Base-by-base conservation (phyloP, 139 green algal species). In the Deuterostichococcus epilithicus region DNA sequence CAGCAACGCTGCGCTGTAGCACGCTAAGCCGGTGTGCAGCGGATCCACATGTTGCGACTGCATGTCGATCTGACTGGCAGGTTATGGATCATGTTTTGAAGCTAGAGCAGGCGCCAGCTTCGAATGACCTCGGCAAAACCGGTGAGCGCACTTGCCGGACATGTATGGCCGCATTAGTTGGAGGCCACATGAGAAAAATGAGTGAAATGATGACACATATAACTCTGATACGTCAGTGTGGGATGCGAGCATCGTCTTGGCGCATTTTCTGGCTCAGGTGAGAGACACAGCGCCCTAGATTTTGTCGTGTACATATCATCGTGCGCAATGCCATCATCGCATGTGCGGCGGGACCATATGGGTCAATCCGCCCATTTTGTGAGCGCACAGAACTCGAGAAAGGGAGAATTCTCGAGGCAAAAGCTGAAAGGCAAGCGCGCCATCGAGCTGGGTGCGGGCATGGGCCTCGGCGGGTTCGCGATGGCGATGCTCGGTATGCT, bases 401-500 rank as follows among this genome's bases (percentile, higher is more conserved):
- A 88, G 63, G 91, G 92, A 1, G 91, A 96, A 22, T 91, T 96
- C 47, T 78, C 77, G 3, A 81, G 85, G 0, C 30, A 80, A 33
- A 91, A 88, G 66, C 58, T 95, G 4, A 82, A 77, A 5, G 86
- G 87, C 70, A 97, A 93, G 82, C 78, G 82, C 1, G 83, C 73
- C 5, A 83, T 98, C 33, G 94, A 98, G 83, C 83, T 98, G 67
- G 94, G 94, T 0, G 85, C 93, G 4, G 94, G 94, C 74, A 94
- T 95, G 82, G 93, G 93, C 32, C 87, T 97, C 30, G 84, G 75
- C 2, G 89, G 89, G 15, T 79, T 93, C 73, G 82, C 83, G 0
- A 34, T 86, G 45, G 81, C 87, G 18, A 35, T 89, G 38, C 60
- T 86, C 15, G 83, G 52, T 63, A n/a, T n/a, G n/a, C n/a, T n/a